Evolutionary conservation across 75 land plant genomes (phyloP).

Genomic region (Ceratopteris richardii): DNA sequence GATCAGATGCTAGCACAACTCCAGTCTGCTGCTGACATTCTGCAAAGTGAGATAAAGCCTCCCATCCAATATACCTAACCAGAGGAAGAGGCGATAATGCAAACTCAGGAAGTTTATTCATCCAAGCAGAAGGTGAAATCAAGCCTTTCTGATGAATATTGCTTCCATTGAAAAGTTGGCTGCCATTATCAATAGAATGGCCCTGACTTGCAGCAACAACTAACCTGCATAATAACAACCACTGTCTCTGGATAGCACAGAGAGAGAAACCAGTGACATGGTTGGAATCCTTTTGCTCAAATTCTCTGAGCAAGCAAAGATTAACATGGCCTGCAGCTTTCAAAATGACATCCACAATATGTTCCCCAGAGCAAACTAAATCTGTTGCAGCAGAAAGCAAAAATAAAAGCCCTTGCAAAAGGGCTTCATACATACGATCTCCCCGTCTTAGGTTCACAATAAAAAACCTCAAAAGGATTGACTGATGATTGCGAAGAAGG

Average conservation of each 20-base stretch:
- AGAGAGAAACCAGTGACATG: slow-evolving; percentile 34
- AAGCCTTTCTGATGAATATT: slow-evolving; percentile 34
- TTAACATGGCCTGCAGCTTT: slow-evolving; percentile 63
- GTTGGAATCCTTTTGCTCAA: slow-evolving; percentile 34
- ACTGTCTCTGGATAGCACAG: slow-evolving; percentile 41
- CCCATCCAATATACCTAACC: slow-evolving; percentile 81
- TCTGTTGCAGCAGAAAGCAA: slow-evolving; percentile 70
- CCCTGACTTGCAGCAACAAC: slow-evolving; percentile 58
- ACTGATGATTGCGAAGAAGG: slow-evolving; percentile 77
- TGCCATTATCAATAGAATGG: slow-evolving; percentile 19
- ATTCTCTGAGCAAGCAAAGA: slow-evolving; percentile 19
- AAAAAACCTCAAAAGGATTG: slow-evolving; percentile 54
- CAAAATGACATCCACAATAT: slow-evolving; percentile 59
- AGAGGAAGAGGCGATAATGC: slow-evolving; percentile 51
- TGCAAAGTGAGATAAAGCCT: slow-evolving; percentile 74
- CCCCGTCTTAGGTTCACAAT: slow-evolving; percentile 40
- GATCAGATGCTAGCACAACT: slow-evolving; percentile 50
- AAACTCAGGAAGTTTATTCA: slow-evolving; percentile 49
- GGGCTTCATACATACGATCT: slow-evolving; percentile 66
- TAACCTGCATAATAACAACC: slow-evolving; percentile 66
- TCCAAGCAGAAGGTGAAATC: slow-evolving; percentile 70
- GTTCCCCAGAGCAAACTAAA: slow-evolving; percentile 51
- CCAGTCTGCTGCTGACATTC: slow-evolving; percentile 40
- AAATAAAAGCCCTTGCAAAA: slow-evolving; percentile 73
- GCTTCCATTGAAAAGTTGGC: slow-evolving; percentile 4